Evolutionary conservation across 116 monocot genomes (phyloP).

Genomic region (Iris pallida): DNA sequence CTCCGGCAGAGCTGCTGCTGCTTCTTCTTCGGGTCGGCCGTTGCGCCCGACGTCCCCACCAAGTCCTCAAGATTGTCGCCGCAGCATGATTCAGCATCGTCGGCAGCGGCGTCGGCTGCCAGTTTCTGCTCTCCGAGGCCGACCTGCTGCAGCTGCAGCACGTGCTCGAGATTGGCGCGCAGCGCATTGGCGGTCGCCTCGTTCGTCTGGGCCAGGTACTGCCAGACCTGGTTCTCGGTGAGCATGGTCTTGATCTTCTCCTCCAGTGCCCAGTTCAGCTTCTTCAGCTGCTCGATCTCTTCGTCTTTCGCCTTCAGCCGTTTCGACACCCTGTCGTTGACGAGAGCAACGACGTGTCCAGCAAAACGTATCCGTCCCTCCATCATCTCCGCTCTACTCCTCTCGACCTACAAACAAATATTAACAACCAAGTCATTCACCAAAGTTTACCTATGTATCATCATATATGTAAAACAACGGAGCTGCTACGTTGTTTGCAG

Average conservation of each 20-base stretch:
- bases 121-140: background rate
- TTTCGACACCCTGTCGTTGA: conserved; percentile 19
- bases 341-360: conserved; percentile 16
- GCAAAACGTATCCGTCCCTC: conserved; percentile 19
- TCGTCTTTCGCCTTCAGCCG: conserved; percentile 47
- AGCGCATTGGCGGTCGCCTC: conserved; percentile 38
- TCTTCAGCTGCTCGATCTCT: conserved; percentile 34
- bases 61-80: conserved; percentile 20
- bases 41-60: background rate
- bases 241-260: conserved; percentile 29
- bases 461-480: too few species aligned
- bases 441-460: too few species aligned
- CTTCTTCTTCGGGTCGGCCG: too few species aligned
- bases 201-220: conserved; percentile 42
- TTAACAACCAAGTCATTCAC: too few species aligned
- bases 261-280: conserved; percentile 39
- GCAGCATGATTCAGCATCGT: conserved; percentile 12
- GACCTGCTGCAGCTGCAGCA: conserved; percentile 13
- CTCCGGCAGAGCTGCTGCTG: conserved; percentile 3
- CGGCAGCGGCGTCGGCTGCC: background rate
- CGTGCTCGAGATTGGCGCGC: conserved; percentile 43
- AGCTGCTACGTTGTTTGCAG: too few species aligned
- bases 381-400: conserved; percentile 30
- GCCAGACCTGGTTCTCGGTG: conserved; percentile 50
- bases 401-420: conserved; percentile 23